Evolutionary conservation across 805 yeast genomes (phyloP).

Genomic region (Candida palmyrensis): DNA sequence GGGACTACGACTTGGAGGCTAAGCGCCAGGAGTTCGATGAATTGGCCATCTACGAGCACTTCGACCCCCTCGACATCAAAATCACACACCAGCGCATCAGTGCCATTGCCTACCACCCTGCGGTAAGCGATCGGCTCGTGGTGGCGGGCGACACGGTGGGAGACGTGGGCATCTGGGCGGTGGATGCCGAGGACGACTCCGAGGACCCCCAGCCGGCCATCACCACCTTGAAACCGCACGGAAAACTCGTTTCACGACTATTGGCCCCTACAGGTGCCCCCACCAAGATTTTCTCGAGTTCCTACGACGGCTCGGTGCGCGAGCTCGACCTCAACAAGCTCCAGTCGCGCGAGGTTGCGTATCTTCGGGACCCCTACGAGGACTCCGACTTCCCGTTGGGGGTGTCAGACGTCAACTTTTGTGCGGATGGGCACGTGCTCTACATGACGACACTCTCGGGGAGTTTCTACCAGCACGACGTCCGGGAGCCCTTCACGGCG

Average conservation of each 20-base stretch:
- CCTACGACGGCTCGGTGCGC: slow-evolving; percentile 88
- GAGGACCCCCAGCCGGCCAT: slow-evolving; percentile 45
- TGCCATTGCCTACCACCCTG: slow-evolving; percentile 72
- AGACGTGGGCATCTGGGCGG: slow-evolving; percentile 83
- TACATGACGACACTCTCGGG: slow-evolving; percentile 80
- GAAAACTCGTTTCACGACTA: slow-evolving; percentile 65
- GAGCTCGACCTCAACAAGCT: slow-evolving; percentile 60
- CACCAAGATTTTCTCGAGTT: slow-evolving; percentile 57
- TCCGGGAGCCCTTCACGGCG: slow-evolving; percentile 42
- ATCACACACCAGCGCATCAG: slow-evolving; percentile 71
- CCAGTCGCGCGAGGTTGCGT: slow-evolving; percentile 46
- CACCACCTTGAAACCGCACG: slow-evolving; percentile 67
- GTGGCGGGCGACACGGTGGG: slow-evolving; percentile 92
- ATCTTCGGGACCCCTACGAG: slow-evolving; percentile 47
- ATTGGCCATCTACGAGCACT: slow-evolving; percentile 47
- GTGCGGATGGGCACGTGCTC: slow-evolving; percentile 46
- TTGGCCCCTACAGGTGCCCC: slow-evolving; percentile 46
- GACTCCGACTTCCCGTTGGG: slow-evolving; percentile 44
- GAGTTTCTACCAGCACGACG: slow-evolving; percentile 68
- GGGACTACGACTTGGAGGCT: slow-evolving; percentile 29
- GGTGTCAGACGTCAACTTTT: slow-evolving; percentile 67
- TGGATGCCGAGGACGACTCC: slow-evolving; percentile 37
- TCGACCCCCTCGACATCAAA: slow-evolving; percentile 67
- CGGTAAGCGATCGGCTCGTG: slow-evolving; percentile 53
- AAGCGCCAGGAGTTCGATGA: slow-evolving; percentile 51